These are phyloP conservation scores for Amphibolis antarctica DNA, from an alignment of 106 monocot species.

Conservation along the genomic window DNA sequence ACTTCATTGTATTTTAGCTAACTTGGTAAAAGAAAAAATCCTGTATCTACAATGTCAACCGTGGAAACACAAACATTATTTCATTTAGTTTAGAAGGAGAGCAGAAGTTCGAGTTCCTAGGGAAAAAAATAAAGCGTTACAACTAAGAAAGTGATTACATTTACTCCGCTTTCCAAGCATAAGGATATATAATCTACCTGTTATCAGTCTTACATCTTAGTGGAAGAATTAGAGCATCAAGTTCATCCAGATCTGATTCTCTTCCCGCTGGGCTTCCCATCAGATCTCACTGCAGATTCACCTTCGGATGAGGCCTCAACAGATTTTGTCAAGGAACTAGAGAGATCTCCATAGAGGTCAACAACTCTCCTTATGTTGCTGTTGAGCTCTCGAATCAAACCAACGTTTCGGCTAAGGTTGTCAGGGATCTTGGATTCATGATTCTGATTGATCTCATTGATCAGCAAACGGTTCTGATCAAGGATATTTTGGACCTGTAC, in stretches of 20 bases:
- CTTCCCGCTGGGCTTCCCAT: slow-evolving; percentile 37
- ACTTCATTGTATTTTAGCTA: too few relatives aligned
- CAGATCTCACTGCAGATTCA: slow-evolving; percentile 24
- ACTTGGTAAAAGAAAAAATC: too few relatives aligned
- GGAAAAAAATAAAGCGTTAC: background rate
- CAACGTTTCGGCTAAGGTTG: slow-evolving; percentile 23
- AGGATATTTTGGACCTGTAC: slow-evolving; percentile 49
- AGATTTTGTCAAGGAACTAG: slow-evolving; percentile 24
- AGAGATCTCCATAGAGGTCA: slow-evolving; percentile 43
- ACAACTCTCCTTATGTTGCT: slow-evolving; percentile 48
- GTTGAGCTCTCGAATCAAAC: slow-evolving; percentile 42
- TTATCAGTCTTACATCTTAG: background rate
- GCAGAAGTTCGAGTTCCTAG: background rate
- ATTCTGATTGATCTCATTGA: slow-evolving; percentile 23
- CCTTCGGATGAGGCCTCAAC: slow-evolving; percentile 26
- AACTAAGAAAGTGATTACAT: background rate
- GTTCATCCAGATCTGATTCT: slow-evolving; percentile 19
- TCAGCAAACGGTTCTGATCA: slow-evolving; percentile 48
- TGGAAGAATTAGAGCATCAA: background rate
- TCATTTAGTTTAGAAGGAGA: too few relatives aligned
- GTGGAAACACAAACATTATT: too few relatives aligned
- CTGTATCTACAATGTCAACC: too few relatives aligned
- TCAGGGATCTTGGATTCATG: slow-evolving; percentile 19
- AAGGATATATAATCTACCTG: background rate
- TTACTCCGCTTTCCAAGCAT: background rate